Base-by-base conservation (phyloP, 805 yeast species). In the Candida qinlingensis region DNA sequence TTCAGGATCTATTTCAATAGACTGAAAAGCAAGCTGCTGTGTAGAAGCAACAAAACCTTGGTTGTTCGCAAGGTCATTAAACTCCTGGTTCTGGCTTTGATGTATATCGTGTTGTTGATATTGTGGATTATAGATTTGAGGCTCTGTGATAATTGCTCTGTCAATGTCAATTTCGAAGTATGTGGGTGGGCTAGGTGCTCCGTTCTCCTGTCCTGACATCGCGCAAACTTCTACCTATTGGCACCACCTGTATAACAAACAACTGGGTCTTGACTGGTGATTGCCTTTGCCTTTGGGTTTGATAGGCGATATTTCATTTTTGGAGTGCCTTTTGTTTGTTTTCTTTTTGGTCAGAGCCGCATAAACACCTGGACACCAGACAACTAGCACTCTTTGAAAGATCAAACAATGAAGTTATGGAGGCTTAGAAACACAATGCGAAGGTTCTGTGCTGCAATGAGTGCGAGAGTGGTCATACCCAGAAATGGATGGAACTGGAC, bases 131-230 rank as follows among this genome's bases (percentile, higher is more conserved):
- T 41, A 25, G 10, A 33, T n/a, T 38, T 51, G 53, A 2, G 46
- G 37, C 37, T 46, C 51, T 6, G 56, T 47, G 6, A 40, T 48
- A 42, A 55, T 41, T 5, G 60, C 60, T 40, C 43, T 44, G 45
- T 58, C 59, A 29, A 56, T 50, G 27, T 58, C 60, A 33, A 56
- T 58, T 42, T 56, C 56, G 29, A 42, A 45, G 7, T 10, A 37
- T 7, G 33, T 12, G 7, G 5, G 42, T 8, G n/a, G 26, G 4
- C 26, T 29, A 7, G n/a, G 12, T 5, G 13, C 9, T 19, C 36
- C 41, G 13, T 37, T 10, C 13, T 13, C 13, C n/a, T 25, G 28
- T 19, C 28, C 26, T 31, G 41, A 13, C 35, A 29, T 37, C 25
- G 29, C 12, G 6, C 19, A 19, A 19, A 19, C 19, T 19, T 19